phyloP scores from a whole-genome alignment of 768 basidiomycete genomes.

The Jaapia argillacea region DNA sequence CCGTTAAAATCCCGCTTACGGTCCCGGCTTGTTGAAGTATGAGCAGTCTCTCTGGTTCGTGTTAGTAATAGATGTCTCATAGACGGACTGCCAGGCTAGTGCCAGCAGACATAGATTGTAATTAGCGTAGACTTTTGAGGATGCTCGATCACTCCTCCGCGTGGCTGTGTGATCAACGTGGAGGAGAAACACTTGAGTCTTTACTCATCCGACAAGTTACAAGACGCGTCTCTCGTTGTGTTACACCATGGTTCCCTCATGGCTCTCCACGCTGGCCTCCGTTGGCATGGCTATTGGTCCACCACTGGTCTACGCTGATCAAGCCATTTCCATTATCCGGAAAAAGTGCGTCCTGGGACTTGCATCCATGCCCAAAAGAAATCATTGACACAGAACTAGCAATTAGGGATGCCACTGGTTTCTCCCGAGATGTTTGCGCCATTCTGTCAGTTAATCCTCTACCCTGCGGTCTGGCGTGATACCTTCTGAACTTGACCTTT shows the following conservation, averaged over 20 bases:
- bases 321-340: constrained; percentile 69
- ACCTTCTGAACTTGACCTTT: not conserved
- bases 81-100: too few relatives aligned
- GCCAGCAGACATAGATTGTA: too few relatives aligned
- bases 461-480: not conserved
- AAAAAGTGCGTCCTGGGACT: constrained; percentile 42
- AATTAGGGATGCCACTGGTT: constrained; percentile 71
- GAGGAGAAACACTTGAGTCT: too few relatives aligned
- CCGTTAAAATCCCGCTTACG: constrained; percentile 76
- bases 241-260: constrained; percentile 37
- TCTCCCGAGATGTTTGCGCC: constrained; percentile 80
- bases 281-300: constrained; percentile 81
- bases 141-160: too few relatives aligned
- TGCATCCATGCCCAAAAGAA: constrained; percentile 1
- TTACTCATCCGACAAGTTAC: too few relatives aligned
- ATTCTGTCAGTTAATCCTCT: constrained; percentile 53
- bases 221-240: too few relatives aligned
- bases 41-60: too few relatives aligned
- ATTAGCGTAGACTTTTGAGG: too few relatives aligned
- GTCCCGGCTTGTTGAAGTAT: constrained; percentile 79
- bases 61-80: too few relatives aligned
- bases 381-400: constrained; percentile 5
- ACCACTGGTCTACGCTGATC: constrained; percentile 78
- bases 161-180: too few relatives aligned
- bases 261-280: constrained; percentile 63